Evolutionary conservation across 805 yeast genomes (phyloP).

Genomic region (Ogataea trehaloabstinens): DNA sequence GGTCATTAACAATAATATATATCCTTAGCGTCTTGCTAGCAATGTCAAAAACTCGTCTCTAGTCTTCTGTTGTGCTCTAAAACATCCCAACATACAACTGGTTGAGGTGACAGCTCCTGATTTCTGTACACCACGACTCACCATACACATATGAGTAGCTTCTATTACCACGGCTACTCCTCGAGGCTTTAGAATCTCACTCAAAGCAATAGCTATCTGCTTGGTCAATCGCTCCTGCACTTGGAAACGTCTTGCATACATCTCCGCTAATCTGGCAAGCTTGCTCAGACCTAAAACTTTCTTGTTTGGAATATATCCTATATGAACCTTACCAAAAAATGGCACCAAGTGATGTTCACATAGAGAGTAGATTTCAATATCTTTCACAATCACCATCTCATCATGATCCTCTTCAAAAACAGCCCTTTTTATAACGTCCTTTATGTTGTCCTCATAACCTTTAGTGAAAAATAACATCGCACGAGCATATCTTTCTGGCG

Average conservation of each 20-base stretch:
- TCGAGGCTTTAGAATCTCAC: constrained; percentile 86
- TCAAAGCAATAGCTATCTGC: constrained; percentile 94
- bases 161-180: constrained; percentile 99
- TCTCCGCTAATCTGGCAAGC: constrained; percentile 92
- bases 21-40: constrained; percentile 53
- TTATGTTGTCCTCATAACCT: constrained; percentile 92
- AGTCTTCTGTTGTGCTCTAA: constrained; percentile 90
- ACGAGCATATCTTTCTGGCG: constrained; percentile 94
- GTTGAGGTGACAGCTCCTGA: constrained; percentile 92
- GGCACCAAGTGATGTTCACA: constrained; percentile 99
- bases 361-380: constrained; percentile 85
- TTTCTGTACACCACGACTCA: constrained; percentile 94
- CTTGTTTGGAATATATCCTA: constrained; percentile 95
- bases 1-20: not conserved
- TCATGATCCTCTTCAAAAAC: constrained; percentile 98
- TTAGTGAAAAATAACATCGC: constrained; percentile 95
- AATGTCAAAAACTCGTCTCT: constrained; percentile 92
- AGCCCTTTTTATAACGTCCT: constrained; percentile 90
- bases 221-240: constrained; percentile 98
- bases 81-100: constrained; percentile 96
- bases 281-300: constrained; percentile 90
- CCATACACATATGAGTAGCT: constrained; percentile 99
- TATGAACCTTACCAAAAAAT: constrained; percentile 93
- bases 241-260: constrained; percentile 93
- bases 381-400: constrained; percentile 97